phyloP scores from a whole-genome alignment of 306 rosid genomes.

The Hylodesmum podocarpum region DNA sequence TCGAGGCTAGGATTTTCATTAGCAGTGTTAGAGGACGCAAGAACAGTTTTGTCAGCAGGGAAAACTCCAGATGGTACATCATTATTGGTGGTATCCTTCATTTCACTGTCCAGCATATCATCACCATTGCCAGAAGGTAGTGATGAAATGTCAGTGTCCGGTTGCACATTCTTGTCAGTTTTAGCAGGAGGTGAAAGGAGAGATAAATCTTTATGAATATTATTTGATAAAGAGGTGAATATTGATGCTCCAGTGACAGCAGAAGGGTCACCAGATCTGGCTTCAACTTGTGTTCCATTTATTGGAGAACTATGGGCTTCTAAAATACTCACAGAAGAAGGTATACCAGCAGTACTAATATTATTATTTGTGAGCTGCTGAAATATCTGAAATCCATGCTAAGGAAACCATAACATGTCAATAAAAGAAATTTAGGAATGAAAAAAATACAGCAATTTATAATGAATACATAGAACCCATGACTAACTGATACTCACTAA shows the following conservation, averaged over 20 bases:
- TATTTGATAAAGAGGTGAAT: constrained; percentile 82
- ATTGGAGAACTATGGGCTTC: constrained; percentile 79
- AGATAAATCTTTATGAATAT: constrained; percentile 61
- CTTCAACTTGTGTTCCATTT: constrained; percentile 71
- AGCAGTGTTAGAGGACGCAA: constrained; percentile 46
- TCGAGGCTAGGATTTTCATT: constrained; percentile 60
- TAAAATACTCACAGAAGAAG: constrained; percentile 69
- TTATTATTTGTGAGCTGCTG: constrained; percentile 65
- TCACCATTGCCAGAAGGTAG: constrained; percentile 55
- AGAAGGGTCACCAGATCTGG: constrained; percentile 83
- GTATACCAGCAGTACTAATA: constrained; percentile 52
- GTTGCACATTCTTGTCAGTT: constrained; percentile 55
- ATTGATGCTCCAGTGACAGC: constrained; percentile 92
- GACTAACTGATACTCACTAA: too few relatives aligned
- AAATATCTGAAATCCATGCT: constrained; percentile 64
- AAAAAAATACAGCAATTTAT: not conserved
- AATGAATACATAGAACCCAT: constrained; percentile 7
- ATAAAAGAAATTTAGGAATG: not conserved
- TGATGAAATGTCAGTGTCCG: constrained; percentile 49
- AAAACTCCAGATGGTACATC: constrained; percentile 48
- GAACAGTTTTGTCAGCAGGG: constrained; percentile 50
- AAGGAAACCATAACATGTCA: constrained; percentile 40
- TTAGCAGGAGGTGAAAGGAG: constrained; percentile 62
- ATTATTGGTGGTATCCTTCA: constrained; percentile 51
- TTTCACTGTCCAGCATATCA: constrained; percentile 46